Evolutionary conservation across 306 rosid species (phyloP).

Genomic region (Trifolium fragiferum): DNA sequence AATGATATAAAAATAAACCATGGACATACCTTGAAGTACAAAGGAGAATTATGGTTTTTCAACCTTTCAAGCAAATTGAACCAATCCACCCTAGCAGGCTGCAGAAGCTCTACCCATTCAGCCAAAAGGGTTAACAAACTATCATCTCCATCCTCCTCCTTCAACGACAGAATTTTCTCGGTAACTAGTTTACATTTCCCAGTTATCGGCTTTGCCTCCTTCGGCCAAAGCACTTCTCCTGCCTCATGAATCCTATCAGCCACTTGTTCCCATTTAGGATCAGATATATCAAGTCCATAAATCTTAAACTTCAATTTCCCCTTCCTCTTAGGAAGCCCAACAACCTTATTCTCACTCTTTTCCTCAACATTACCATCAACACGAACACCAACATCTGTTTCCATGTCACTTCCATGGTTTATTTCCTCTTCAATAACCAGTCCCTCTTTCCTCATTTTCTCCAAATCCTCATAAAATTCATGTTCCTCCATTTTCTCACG

Average conservation of each 20-base stretch:
- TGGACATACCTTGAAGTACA: slow-evolving; percentile 74
- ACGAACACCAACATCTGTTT: slow-evolving; percentile 31
- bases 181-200: slow-evolving; percentile 74
- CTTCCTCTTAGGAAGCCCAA: slow-evolving; percentile 79
- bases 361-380: slow-evolving; percentile 41
- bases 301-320: slow-evolving; percentile 78
- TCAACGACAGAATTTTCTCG: slow-evolving; percentile 57
- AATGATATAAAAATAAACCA: slow-evolving; percentile 9
- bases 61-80: slow-evolving; percentile 64
- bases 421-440: slow-evolving; percentile 6
- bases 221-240: slow-evolving; percentile 64
- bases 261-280: slow-evolving; percentile 77
- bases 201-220: slow-evolving; percentile 68
- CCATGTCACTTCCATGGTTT: neutral
- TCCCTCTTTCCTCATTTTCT: slow-evolving; percentile 54
- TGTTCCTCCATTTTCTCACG: slow-evolving; percentile 85
- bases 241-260: slow-evolving; percentile 78
- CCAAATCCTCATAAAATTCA: slow-evolving; percentile 73
- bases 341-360: slow-evolving; percentile 41
- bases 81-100: slow-evolving; percentile 86
- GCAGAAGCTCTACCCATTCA: slow-evolving; percentile 79
- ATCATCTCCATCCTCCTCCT: slow-evolving; percentile 50
- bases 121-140: slow-evolving; percentile 60
- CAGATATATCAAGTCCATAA: slow-evolving; percentile 89
- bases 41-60: slow-evolving; percentile 55